Evolutionary conservation across 2,329 filamentous ascomycete species (phyloP).

Genomic region (Xylariaceae sp.): DNA sequence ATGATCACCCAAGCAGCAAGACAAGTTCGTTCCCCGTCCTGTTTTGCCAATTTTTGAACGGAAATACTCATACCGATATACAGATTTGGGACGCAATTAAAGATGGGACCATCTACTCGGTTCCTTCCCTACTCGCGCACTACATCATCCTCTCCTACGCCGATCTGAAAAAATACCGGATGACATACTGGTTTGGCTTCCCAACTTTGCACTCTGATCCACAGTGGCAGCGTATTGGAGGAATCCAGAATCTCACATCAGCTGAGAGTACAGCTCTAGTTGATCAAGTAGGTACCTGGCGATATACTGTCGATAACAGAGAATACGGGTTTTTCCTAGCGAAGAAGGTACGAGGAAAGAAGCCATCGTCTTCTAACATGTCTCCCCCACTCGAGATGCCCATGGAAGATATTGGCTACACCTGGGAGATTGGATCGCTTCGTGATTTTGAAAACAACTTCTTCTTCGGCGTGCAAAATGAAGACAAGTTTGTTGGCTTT

Average conservation of each 20-base stretch:
- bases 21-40: conserved; percentile 51
- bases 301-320: conserved; percentile 71
- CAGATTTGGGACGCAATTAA: conserved; percentile 94
- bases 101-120: conserved; percentile 93
- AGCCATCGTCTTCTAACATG: conserved; percentile 17
- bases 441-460: conserved; percentile 81
- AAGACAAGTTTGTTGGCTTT: conserved; percentile 81
- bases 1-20: conserved; percentile 75
- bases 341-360: conserved; percentile 58
- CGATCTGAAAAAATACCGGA: conserved; percentile 95
- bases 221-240: conserved; percentile 64
- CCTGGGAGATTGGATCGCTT: conserved; percentile 74
- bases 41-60: not conserved
- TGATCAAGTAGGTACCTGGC: conserved; percentile 83
- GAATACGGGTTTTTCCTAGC: conserved; percentile 97
- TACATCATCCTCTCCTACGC: conserved; percentile 90
- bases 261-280: conserved; percentile 75
- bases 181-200: conserved; percentile 98
- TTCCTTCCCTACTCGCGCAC: conserved; percentile 83
- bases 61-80: too few species aligned
- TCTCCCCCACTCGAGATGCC: conserved; percentile 47
- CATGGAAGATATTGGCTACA: conserved; percentile 57
- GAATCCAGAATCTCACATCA: conserved; percentile 51
- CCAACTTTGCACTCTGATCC: conserved; percentile 88
- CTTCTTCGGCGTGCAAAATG: conserved; percentile 66